Conservation (phyloP, 352 stramenopile species). For the Phytopythium montanum region DNA sequence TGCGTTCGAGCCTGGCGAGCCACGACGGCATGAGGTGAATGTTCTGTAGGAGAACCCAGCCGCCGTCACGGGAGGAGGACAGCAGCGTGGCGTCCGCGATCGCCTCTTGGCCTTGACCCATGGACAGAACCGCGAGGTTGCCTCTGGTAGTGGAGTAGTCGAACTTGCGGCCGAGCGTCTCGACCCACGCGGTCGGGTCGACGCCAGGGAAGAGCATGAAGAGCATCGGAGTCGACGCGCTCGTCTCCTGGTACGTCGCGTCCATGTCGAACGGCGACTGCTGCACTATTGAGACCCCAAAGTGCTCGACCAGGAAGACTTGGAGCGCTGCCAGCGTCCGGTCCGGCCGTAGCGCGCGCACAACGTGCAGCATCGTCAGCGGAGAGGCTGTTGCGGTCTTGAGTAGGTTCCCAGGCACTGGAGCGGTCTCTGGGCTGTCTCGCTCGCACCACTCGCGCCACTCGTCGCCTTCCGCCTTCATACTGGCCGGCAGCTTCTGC, state of each 20-base stretch:
- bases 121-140: slow-evolving; percentile 83
- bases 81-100: slow-evolving; percentile 69
- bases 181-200: slow-evolving; percentile 82
- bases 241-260: slow-evolving; percentile 84
- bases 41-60: slow-evolving; percentile 92
- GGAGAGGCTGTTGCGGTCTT: slow-evolving; percentile 43
- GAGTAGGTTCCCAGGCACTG: slow-evolving; percentile 80
- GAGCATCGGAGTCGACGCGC: slow-evolving; percentile 89
- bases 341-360: slow-evolving; percentile 83
- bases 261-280: slow-evolving; percentile 89
- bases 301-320: slow-evolving; percentile 51
- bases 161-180: slow-evolving; percentile 79
- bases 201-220: slow-evolving; percentile 93
- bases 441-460: slow-evolving; percentile 94
- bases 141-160: slow-evolving; percentile 75
- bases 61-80: slow-evolving; percentile 64
- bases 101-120: slow-evolving; percentile 88
- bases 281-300: slow-evolving; percentile 63
- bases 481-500: slow-evolving; percentile 90
- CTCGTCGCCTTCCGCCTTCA: slow-evolving; percentile 95
- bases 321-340: slow-evolving; percentile 71
- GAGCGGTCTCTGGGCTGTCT: slow-evolving; percentile 86
- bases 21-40: slow-evolving; percentile 91
- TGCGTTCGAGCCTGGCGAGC: slow-evolving; percentile 80
- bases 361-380: slow-evolving; percentile 68